A percentile compares a stretch with the other conserved stretches of the same genome.
Conservation (phyloP, 176 grass and related monocot species). For the Musa schizocarpa region DNA sequence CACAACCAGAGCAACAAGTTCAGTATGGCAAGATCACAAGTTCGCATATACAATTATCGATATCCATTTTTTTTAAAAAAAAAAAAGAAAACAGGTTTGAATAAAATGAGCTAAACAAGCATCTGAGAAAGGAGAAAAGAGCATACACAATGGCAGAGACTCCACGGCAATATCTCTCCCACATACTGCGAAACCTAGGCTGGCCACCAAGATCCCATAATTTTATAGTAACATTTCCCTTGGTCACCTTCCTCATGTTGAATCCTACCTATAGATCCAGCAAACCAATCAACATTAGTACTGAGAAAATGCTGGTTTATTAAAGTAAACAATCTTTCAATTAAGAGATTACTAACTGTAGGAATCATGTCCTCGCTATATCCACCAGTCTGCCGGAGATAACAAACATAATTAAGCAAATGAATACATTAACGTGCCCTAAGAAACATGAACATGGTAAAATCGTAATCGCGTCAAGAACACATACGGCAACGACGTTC, state of each 20-base stretch:
- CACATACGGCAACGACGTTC: conserved; percentile 86
- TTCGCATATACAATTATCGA: neutral
- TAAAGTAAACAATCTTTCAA: conserved; percentile 3
- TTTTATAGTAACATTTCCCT: conserved; percentile 99
- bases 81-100: neutral
- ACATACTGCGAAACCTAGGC: conserved; percentile 94
- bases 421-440: conserved; percentile 5
- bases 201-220: conserved; percentile 99
- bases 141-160: conserved; percentile 98
- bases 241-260: conserved; percentile 97
- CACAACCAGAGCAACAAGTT: neutral
- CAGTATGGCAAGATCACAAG: neutral
- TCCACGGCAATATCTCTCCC: conserved; percentile 99
- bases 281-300: neutral
- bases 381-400: conserved; percentile 60
- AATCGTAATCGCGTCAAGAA: neutral
- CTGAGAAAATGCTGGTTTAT: neutral
- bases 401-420: conserved; percentile 2
- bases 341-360: conserved; percentile 23
- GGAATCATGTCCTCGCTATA: conserved; percentile 99
- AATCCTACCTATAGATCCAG: conserved; percentile 51
- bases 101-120: neutral
- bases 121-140: conserved; percentile 5
- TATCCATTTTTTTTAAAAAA: too few relatives aligned
- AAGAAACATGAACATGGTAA: conserved; percentile 13